phyloP scores from a whole-genome alignment of 2,329 filamentous ascomycete genomes.

The Tolypocladium tundrense region DNA sequence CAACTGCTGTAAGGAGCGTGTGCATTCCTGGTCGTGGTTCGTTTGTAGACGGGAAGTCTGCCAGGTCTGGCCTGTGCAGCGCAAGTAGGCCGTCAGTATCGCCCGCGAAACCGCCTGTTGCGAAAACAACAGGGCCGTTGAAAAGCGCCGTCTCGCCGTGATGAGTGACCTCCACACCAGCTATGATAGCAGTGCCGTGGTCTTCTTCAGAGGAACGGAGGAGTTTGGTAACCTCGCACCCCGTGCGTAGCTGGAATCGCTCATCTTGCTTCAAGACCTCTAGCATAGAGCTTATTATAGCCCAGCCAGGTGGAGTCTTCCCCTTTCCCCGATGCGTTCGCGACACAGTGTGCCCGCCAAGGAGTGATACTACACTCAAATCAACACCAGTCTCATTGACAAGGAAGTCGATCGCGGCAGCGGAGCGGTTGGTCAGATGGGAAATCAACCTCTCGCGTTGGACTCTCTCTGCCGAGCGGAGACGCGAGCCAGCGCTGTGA shows the following conservation, averaged over 20 bases:
- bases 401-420: not conserved
- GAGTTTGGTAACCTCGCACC: not conserved
- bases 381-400: not conserved
- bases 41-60: not conserved
- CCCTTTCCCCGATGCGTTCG: not conserved
- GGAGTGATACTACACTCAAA: not conserved
- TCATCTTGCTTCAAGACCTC: not conserved
- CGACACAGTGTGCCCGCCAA: not conserved
- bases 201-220: not conserved
- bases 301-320: not conserved
- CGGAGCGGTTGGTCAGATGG: not conserved
- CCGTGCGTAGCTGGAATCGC: not conserved
- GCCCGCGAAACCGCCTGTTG: not conserved
- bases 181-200: not conserved
- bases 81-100: not conserved
- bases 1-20: not conserved
- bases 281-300: not conserved
- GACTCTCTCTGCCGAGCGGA: not conserved
- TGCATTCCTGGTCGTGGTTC: not conserved
- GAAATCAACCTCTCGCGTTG: not conserved
- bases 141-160: not conserved
- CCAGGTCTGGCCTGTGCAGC: not conserved
- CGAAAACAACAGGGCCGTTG: not conserved
- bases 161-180: not conserved
- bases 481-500: not conserved